phyloP scores from a whole-genome alignment of 1,284 basidiomycete species.

The Sphaerobolus stellatus region DNA sequence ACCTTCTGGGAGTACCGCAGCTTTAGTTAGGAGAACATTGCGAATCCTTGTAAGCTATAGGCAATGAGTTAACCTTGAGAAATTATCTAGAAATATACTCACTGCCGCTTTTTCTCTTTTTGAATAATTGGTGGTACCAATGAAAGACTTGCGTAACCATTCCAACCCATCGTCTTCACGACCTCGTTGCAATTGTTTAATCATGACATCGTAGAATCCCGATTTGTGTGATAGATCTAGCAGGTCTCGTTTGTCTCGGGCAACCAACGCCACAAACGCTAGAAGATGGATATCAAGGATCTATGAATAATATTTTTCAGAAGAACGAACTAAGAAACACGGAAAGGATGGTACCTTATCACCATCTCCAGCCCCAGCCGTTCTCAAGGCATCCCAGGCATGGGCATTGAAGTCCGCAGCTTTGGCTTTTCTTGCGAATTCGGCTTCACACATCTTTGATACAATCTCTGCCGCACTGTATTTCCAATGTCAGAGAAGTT shows the following conservation, averaged over 20 bases:
- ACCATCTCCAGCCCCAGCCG: constrained; percentile 55
- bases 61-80: too few relatives aligned
- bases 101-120: too few relatives aligned
- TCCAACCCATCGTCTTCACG: too few relatives aligned
- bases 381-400: constrained; percentile 63
- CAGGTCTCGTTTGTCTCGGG: constrained; percentile 54
- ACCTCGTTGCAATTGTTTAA: constrained; percentile 1
- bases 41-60: too few relatives aligned
- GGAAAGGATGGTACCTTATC: constrained; percentile 48
- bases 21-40: too few relatives aligned
- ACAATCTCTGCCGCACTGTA: constrained; percentile 70
- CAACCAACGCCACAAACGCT: constrained; percentile 57
- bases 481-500: background rate
- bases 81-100: too few relatives aligned
- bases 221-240: constrained; percentile 49
- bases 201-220: constrained; percentile 7
- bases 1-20: too few relatives aligned
- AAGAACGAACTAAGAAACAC: background rate
- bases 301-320: constrained; percentile 30
- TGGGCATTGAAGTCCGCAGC: constrained; percentile 68
- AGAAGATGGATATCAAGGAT: constrained; percentile 59
- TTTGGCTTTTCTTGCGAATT: constrained; percentile 73
- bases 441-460: constrained; percentile 64
- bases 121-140: too few relatives aligned
- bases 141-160: too few relatives aligned